A percentile compares a stretch with the other conserved stretches of the same genome.
phyloP scores from a whole-genome alignment of 1,139 yeast species.

The Arxiozyma slooffiae region DNA sequence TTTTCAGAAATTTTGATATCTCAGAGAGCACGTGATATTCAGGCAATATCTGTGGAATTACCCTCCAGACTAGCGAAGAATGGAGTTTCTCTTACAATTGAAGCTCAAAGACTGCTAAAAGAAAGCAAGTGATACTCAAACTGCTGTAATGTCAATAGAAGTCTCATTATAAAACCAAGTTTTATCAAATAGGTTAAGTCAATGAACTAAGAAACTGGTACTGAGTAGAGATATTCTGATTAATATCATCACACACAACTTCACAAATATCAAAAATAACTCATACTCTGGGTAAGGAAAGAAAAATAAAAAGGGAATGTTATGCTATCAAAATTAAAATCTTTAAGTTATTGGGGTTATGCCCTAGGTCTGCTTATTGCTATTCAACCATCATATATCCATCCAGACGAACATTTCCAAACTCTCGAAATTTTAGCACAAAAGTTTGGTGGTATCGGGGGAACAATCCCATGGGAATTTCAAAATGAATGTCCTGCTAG shows the following conservation, averaged over 20 bases:
- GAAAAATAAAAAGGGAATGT: neutral
- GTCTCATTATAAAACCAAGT: neutral
- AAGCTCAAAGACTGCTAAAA: neutral
- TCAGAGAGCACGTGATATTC: neutral
- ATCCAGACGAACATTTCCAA: conserved; percentile 97
- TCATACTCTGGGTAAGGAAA: neutral
- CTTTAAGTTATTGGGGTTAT: neutral
- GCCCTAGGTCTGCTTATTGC: conserved; percentile 50
- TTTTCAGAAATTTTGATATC: neutral
- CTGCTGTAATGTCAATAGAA: neutral
- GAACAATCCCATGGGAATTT: conserved; percentile 83
- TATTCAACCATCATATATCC: conserved; percentile 73
- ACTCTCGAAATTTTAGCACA: conserved; percentile 56
- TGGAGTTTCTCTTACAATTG: too few species aligned
- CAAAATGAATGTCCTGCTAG: conserved; percentile 50
- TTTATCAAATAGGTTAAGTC: neutral
- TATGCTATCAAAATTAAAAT: neutral
- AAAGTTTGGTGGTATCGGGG: conserved; percentile 40
- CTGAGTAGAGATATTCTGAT: neutral
- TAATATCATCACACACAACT: neutral
- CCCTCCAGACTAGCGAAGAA: neutral
- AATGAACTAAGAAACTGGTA: neutral
- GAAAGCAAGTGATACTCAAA: neutral
- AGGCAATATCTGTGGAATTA: neutral
- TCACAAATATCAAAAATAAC: too few species aligned